Base-by-base conservation (phyloP, 2,329 filamentous ascomycete genomes). In the Cercospora brassicicola region DNA sequence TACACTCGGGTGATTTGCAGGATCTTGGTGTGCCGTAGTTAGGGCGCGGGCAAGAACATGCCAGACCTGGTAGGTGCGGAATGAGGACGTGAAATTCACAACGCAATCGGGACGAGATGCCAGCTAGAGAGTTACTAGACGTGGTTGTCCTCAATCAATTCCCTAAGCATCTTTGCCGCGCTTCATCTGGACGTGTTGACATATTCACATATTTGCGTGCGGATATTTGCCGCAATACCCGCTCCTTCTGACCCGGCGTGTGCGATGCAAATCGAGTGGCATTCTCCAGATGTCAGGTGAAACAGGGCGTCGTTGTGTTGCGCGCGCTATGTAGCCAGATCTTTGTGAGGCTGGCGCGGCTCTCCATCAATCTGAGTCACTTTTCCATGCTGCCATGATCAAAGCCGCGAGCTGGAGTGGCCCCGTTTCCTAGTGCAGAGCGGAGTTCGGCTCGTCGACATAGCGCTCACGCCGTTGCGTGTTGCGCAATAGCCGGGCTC, bases 401-500 rank as follows among this genome's bases (percentile, higher is more conserved):
- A 23, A 33, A 57, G n/a, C 53, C 20, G 51, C 55, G 55, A 57
- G 28, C 15, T 31, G 55, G 30, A 57, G 30, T 33, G 55, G 26
- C 15, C 23, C 53, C 28, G 53, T 4, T 57, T 11, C 9, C 26
- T 57, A 33, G 55, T 18, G 55, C 11, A 36, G 8, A 36, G 55
- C 55, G 55, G 55, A 59, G 55, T 36, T 33, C 28, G 30, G 28
- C 28, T 59, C 55, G 31, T 33, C 18, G 55, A 36, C 18, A 59
- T 59, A 59, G 55, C 28, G 28, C 55, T 23, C 55, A 20, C 55
- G 31, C 55, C 55, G 55, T 33, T 36, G 55, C 55, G 31, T 36
- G 55, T 59, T 59, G 55, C 55, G 55, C 55, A 31, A 59, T 59
- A 4, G 55, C 55, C 55, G 55, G 55, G 28, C 55, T 33, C 55